A percentile compares a stretch with the other conserved stretches of the same genome.
phyloP scores from a whole-genome alignment of 768 basidiomycete species.

The Daedaleopsis sinensis region DNA sequence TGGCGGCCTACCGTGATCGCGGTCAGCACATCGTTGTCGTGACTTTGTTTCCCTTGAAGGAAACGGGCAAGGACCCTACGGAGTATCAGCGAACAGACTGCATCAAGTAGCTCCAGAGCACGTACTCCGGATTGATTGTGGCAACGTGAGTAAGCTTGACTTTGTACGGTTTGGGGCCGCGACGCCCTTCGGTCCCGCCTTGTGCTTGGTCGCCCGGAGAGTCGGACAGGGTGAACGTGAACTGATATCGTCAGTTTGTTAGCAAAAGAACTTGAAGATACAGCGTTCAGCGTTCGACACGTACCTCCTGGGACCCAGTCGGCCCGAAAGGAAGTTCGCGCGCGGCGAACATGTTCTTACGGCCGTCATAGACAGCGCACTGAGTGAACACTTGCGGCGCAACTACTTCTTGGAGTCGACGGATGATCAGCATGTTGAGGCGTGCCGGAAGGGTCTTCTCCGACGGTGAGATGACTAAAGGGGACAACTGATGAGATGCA shows the following conservation, averaged over 20 bases:
- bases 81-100: not conserved
- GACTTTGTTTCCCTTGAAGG: slow-evolving; percentile 63
- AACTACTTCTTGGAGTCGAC: slow-evolving; percentile 56
- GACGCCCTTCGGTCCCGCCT: slow-evolving; percentile 10
- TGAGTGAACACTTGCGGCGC: slow-evolving; percentile 72
- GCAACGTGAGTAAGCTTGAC: slow-evolving; percentile 67
- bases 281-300: slow-evolving; percentile 21
- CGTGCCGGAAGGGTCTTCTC: slow-evolving; percentile 70
- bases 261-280: not conserved
- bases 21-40: slow-evolving; percentile 69
- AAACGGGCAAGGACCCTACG: slow-evolving; percentile 65
- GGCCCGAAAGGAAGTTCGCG: slow-evolving; percentile 63
- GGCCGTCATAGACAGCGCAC: slow-evolving; percentile 74
- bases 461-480: slow-evolving; percentile 61
- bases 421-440: slow-evolving; percentile 73
- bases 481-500: not conserved
- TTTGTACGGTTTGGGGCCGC: slow-evolving; percentile 66
- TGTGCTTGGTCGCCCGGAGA: slow-evolving; percentile 24
- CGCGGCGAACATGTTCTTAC: slow-evolving; percentile 74
- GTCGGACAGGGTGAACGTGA: slow-evolving; percentile 58
- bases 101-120: slow-evolving; percentile 28
- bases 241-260: not conserved
- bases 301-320: slow-evolving; percentile 51
- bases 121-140: slow-evolving; percentile 83
- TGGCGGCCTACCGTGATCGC: slow-evolving; percentile 56